Conservation (phyloP, 140 eudicot genomes). For the Senecio squalidus region DNA sequence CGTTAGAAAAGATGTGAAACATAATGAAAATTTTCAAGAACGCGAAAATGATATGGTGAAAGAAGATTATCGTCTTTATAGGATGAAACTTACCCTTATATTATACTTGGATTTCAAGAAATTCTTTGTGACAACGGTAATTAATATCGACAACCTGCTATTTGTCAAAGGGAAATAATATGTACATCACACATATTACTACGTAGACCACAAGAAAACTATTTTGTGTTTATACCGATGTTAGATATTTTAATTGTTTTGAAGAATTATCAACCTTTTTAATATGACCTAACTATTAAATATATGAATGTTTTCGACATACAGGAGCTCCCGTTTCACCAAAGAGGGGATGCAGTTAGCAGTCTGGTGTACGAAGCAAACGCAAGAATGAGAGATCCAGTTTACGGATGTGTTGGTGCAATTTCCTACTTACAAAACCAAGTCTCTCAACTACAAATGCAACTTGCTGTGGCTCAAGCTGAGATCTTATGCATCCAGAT, state of each 20-base stretch:
- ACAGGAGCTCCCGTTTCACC: constrained; percentile 88
- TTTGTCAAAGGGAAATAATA: not conserved
- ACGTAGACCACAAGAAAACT: too few relatives aligned
- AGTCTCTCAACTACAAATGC: constrained; percentile 91
- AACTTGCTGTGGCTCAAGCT: constrained; percentile 90
- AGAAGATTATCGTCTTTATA: not conserved
- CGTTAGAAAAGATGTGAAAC: not conserved
- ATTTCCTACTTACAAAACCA: constrained; percentile 79
- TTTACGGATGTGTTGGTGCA: constrained; percentile 98
- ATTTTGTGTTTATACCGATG: too few relatives aligned
- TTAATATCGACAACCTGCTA: not conserved
- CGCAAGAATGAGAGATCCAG: constrained; percentile 90
- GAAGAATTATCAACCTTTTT: not conserved
- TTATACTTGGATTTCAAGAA: too few relatives aligned
- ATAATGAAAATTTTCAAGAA: not conserved
- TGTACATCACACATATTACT: too few relatives aligned
- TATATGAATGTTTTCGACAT: not conserved
- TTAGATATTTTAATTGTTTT: not conserved
- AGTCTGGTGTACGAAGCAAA: constrained; percentile 91
- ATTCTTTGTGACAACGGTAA: too few relatives aligned
- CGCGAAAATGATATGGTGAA: not conserved
- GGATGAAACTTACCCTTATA: too few relatives aligned
- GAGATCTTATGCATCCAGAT: constrained; percentile 88
- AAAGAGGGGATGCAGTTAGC: constrained; percentile 88
- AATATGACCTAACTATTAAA: not conserved